Evolutionary conservation across 2,329 filamentous ascomycete genomes (phyloP).

Genomic region (Beauveria sp.): DNA sequence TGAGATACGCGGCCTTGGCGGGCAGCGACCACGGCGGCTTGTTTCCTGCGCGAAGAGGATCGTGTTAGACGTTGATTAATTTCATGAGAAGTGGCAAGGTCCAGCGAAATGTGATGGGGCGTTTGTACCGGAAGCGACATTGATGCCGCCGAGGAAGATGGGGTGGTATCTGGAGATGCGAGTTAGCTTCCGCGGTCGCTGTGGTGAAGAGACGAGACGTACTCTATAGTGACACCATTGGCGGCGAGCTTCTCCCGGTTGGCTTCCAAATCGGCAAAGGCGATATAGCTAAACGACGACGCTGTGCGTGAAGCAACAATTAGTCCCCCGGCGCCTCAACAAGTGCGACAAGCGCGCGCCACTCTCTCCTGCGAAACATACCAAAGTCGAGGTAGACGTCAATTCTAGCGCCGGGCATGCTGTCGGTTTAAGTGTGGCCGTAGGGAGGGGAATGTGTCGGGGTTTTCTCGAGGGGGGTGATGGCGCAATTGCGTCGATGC

Average conservation of each 20-base stretch:
- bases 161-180: constrained; percentile 54
- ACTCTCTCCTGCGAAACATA: constrained; percentile 26
- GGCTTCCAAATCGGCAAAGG: constrained; percentile 48
- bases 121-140: constrained; percentile 45
- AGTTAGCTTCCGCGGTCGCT: neutral
- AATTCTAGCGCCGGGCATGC: constrained; percentile 54
- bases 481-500: neutral
- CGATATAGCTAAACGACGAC: constrained; percentile 54
- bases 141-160: constrained; percentile 63
- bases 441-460: neutral
- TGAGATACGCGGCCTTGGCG: constrained; percentile 55
- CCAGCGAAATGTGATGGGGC: neutral
- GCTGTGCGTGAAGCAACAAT: constrained; percentile 33
- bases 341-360: neutral
- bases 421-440: neutral
- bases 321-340: neutral
- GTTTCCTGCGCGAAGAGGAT: constrained; percentile 45
- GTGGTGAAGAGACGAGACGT: constrained; percentile 20
- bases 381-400: constrained; percentile 61
- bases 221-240: constrained; percentile 60
- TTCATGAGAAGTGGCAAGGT: neutral
- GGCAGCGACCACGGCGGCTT: constrained; percentile 65
- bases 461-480: neutral
- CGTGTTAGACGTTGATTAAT: neutral
- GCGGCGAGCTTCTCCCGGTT: constrained; percentile 47